These are phyloP conservation scores for Candida boidinii DNA, from an alignment of 805 yeast species.

Conservation along the genomic window DNA sequence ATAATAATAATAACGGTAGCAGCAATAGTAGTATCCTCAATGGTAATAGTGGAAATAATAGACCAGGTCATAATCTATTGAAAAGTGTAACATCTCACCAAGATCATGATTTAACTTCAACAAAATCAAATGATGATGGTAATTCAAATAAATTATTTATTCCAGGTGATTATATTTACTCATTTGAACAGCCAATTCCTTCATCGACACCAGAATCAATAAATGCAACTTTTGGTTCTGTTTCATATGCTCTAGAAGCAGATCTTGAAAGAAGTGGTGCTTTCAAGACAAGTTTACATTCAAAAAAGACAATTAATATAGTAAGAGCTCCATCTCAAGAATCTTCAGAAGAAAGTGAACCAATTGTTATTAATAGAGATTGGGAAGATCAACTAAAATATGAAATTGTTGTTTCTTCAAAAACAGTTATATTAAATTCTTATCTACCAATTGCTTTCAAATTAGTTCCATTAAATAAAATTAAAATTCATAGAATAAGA, in stretches of 20 bases:
- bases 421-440: constrained; percentile 77
- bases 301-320: constrained; percentile 53
- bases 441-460: constrained; percentile 77
- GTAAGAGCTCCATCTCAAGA: constrained; percentile 72
- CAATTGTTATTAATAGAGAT: constrained; percentile 79
- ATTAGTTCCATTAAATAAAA: constrained; percentile 80
- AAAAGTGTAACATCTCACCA: too few species aligned
- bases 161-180: constrained; percentile 89
- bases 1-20: too few species aligned
- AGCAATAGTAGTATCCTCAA: too few species aligned
- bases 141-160: constrained; percentile 37
- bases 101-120: constrained; percentile 13
- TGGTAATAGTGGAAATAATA: neutral
- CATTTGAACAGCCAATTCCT: constrained; percentile 83
- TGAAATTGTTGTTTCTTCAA: constrained; percentile 86
- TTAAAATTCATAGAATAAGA: constrained; percentile 77
- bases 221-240: constrained; percentile 73
- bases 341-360: constrained; percentile 84
- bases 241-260: constrained; percentile 62
- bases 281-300: constrained; percentile 68
- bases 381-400: constrained; percentile 93
- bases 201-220: constrained; percentile 77
- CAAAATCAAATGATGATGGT: constrained; percentile 12
- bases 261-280: constrained; percentile 71
- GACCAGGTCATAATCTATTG: neutral